Evolutionary conservation across 768 basidiomycete species (phyloP), one percentile per base, ranked within the genome.

Genomic region (Hygrophoropsis aurantiaca): DNA sequence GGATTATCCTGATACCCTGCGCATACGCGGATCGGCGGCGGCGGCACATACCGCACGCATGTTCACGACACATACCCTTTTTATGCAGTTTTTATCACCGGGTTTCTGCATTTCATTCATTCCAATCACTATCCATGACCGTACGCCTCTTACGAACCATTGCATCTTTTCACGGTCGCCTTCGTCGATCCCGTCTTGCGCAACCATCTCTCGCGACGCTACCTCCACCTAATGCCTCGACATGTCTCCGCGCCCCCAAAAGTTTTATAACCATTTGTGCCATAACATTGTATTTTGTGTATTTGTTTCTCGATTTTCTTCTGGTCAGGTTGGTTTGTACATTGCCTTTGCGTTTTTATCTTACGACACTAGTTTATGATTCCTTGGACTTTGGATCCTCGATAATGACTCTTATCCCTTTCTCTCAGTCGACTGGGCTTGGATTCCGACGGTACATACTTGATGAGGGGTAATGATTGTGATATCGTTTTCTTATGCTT

Each of bases 251-350:
- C 44, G 18, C 46, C 20, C 58, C 39, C 52, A 55, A 58, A 64
- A 59, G 19, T 53, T 53, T 41, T 37, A 52, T 53, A 36, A 48
- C 43, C 32, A 44, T 53, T 43, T 64, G 65, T 68, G 62, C 51
- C 61, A 68, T 64, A 68, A 40, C 44, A 32, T 54, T 66, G 66
- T 66, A 66, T 57, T 57, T 44, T 42, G 65, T 64, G 60, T 58
- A 57, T 64, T 54, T 27, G 40, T 42, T 24, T 30, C 52, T 49
- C 54, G 40, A 44, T 45, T 40, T 45, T 38, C 54, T 57, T 58
- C 49, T 11, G 39, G 37, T 50, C 24, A 60, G 62, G 68, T 58
- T 55, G 64, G 66, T 30, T 41, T 66, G 65, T 66, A 66, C 56
- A 56, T 44, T 44, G 20, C 6, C 10, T 11, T 50, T 60, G 58